Evolutionary conservation across 371 early-diverging fungal genomes (phyloP).

Genomic region (Saksenaea vasiformis): DNA sequence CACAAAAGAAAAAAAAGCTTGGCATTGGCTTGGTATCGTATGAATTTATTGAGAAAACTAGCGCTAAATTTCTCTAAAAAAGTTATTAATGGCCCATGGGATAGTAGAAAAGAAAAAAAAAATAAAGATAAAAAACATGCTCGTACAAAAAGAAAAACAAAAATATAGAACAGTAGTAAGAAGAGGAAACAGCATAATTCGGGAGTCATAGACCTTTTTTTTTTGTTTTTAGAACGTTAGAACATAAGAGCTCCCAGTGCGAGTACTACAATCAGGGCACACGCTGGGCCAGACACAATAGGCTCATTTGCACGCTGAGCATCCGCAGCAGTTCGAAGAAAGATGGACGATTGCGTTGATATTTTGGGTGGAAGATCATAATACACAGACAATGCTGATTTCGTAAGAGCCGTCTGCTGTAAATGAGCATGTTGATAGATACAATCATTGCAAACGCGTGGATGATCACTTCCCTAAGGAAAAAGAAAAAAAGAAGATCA

Average conservation of each 20-base stretch:
- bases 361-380: neutral
- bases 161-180: neutral
- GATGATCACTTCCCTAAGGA: neutral
- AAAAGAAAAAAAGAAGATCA: no score
- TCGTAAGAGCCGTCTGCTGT: neutral
- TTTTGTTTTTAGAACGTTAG: no score
- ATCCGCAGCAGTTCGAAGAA: conserved; percentile 6
- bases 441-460: neutral
- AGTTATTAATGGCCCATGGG: neutral
- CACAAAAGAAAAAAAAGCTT: neutral
- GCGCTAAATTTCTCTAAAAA: neutral
- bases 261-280: conserved; percentile 21
- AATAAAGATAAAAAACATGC: no score
- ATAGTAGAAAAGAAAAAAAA: neutral
- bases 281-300: conserved; percentile 16
- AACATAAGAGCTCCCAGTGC: conserved; percentile 20
- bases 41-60: neutral
- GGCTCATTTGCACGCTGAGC: neutral
- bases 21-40: neutral
- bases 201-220: neutral
- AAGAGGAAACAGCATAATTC: neutral
- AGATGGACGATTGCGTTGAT: neutral
- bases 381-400: neutral
- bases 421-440: neutral
- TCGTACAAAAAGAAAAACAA: neutral